A percentile compares a stretch with the other conserved stretches of the same genome.
Conservation (phyloP, 2,329 filamentous ascomycete genomes). For the Sporothrix euskadiensis region DNA sequence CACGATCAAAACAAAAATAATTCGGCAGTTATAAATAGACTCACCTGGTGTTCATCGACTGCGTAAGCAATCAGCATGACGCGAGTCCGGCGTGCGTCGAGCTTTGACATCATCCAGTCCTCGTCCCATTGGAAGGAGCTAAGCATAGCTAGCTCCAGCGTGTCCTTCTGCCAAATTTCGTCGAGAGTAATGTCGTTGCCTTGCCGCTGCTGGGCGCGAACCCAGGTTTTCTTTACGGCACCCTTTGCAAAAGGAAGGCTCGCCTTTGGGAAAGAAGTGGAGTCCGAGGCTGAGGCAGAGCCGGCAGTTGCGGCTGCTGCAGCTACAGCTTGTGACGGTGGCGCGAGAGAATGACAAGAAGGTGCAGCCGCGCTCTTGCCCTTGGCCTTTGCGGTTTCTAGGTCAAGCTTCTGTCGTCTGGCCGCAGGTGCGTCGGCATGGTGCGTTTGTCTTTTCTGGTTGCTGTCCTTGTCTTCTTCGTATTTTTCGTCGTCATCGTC, state of each 20-base stretch:
- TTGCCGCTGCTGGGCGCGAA: constrained; percentile 59
- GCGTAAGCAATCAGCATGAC: constrained; percentile 63
- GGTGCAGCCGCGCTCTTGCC: neutral
- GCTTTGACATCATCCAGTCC: constrained; percentile 73
- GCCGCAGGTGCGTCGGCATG: neutral
- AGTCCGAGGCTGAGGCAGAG: neutral
- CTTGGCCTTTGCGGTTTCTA: neutral
- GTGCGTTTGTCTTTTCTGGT: neutral
- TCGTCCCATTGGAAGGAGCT: constrained; percentile 88
- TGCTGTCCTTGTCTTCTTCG: neutral
- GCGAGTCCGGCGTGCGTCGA: constrained; percentile 62
- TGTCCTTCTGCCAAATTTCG: constrained; percentile 74
- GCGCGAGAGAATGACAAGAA: neutral
- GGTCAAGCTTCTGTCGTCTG: constrained; percentile 9
- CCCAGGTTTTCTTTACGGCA: constrained; percentile 79
- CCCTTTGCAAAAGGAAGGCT: constrained; percentile 56
- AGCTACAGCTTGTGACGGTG: neutral
- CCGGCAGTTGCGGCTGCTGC: neutral
- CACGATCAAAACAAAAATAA: neutral
- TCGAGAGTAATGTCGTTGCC: constrained; percentile 82
- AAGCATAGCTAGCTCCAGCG: constrained; percentile 74
- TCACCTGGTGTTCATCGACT: constrained; percentile 53
- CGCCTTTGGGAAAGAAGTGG: neutral
- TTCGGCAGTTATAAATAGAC: neutral
- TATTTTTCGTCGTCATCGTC: constrained; percentile 10